These are phyloP conservation scores for Aechmea fasciata DNA, from an alignment of 176 grass and related monocot genomes.

Conservation along the genomic window DNA sequence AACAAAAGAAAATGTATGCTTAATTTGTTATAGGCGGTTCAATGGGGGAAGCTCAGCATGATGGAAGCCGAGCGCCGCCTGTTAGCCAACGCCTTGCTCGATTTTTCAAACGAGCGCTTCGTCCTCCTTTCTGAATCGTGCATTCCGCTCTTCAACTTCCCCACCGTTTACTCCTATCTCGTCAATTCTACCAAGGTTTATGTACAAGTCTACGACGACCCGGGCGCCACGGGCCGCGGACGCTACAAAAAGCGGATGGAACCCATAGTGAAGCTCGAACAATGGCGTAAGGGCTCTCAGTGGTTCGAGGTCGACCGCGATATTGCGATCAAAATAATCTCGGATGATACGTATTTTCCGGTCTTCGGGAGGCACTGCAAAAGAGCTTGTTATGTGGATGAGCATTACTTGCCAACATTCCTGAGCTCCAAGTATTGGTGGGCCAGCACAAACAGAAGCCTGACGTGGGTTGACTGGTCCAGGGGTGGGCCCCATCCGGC, in stretches of 20 bases:
- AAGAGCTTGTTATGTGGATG: constrained; percentile 10
- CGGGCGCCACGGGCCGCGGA: neutral
- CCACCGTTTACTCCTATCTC: constrained; percentile 29
- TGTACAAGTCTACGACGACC: constrained; percentile 16
- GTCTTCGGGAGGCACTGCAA: constrained; percentile 22
- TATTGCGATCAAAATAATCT: constrained; percentile 22
- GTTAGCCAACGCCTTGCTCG: constrained; percentile 20
- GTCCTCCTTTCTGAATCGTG: constrained; percentile 19
- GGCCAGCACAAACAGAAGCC: constrained; percentile 16
- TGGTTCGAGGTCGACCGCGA: constrained; percentile 32
- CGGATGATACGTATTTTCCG: constrained; percentile 24
- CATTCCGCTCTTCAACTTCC: constrained; percentile 28
- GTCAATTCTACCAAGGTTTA: constrained; percentile 14
- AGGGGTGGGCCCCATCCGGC: constrained; percentile 2
- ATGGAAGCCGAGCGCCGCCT: constrained; percentile 24
- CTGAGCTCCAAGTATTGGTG: constrained; percentile 14
- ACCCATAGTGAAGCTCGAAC: constrained; percentile 7
- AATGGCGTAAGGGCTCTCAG: constrained; percentile 29
- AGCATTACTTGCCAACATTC: constrained; percentile 31
- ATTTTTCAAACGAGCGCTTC: constrained; percentile 25
- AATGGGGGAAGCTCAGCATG: constrained; percentile 21
- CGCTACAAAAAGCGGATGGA: constrained; percentile 8
- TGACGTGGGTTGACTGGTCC: constrained; percentile 24
- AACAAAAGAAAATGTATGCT: neutral
- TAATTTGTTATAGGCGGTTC: neutral